phyloP scores from a whole-genome alignment of 768 basidiomycete species.

The Lentinula sp. region DNA sequence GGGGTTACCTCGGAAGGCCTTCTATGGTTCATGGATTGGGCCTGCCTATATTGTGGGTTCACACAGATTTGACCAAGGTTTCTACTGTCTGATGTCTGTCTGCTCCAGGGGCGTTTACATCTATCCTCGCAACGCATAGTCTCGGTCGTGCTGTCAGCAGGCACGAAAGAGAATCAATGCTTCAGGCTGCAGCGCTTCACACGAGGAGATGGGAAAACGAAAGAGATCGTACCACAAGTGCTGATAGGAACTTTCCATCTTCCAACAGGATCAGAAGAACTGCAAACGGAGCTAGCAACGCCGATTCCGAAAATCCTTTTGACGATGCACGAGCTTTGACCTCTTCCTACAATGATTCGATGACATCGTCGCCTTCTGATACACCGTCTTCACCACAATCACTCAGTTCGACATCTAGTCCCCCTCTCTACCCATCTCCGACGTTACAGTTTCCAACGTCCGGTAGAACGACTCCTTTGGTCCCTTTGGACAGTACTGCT shows the following conservation, averaged over 20 bases:
- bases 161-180: slow-evolving; percentile 52
- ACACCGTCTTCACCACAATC: background rate
- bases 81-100: slow-evolving; percentile 9
- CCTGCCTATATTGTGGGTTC: slow-evolving; percentile 46
- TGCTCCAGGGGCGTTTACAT: slow-evolving; percentile 46
- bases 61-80: background rate
- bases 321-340: slow-evolving; percentile 21
- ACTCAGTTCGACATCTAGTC: background rate
- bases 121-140: slow-evolving; percentile 51
- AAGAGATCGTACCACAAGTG: background rate
- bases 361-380: background rate
- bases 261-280: slow-evolving; percentile 6
- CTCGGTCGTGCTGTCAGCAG: slow-evolving; percentile 52
- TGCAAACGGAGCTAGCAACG: slow-evolving; percentile 6
- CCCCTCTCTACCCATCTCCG: slow-evolving; percentile 10
- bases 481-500: slow-evolving; percentile 17
- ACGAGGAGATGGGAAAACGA: slow-evolving; percentile 1
- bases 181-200: slow-evolving; percentile 35
- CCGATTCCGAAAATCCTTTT: slow-evolving; percentile 23
- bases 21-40: slow-evolving; percentile 45
- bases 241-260: background rate
- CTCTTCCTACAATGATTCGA: slow-evolving; percentile 10
- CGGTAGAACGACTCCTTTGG: slow-evolving; percentile 22
- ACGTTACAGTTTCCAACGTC: slow-evolving; percentile 20
- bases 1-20: slow-evolving; percentile 41